Conservation (phyloP, 108 stramenopile species). For the Skeletonema menzelii region DNA sequence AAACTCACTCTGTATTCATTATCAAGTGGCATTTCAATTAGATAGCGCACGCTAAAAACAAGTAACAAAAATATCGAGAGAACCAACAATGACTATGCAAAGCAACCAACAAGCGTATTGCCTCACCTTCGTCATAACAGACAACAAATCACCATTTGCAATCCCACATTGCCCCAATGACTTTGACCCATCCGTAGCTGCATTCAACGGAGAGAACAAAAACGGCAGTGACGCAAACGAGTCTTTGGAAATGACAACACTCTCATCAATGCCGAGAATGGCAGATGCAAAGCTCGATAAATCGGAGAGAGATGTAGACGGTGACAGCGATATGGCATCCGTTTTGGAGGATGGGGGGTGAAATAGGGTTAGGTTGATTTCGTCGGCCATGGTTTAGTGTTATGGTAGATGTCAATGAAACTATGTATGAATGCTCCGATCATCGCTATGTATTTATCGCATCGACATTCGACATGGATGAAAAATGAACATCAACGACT, state of each 20-base stretch:
- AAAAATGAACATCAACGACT: too few species aligned
- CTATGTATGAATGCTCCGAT: too few species aligned
- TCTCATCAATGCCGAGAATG: conserved; percentile 51
- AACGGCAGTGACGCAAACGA: conserved; percentile 22
- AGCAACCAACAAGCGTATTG: background rate
- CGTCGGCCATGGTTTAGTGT: conserved; percentile 8
- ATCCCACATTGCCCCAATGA: conserved; percentile 46
- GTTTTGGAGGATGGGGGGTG: conserved; percentile 30
- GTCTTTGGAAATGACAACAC: conserved; percentile 47
- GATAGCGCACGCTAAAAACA: background rate
- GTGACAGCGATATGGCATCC: conserved; percentile 28
- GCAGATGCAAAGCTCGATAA: conserved; percentile 57
- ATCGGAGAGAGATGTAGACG: conserved; percentile 49
- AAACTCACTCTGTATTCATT: background rate
- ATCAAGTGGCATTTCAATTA: background rate
- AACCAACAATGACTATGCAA: too few species aligned
- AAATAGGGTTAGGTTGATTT: conserved; percentile 30
- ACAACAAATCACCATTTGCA: conserved; percentile 59
- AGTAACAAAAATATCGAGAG: too few species aligned
- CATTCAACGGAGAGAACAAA: background rate
- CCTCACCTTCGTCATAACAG: conserved; percentile 8
- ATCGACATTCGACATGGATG: too few species aligned
- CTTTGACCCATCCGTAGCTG: background rate
- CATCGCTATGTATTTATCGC: too few species aligned
- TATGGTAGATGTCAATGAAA: too few species aligned